Conservation (phyloP, 306 rosid genomes). For the Alnus glutinosa region DNA sequence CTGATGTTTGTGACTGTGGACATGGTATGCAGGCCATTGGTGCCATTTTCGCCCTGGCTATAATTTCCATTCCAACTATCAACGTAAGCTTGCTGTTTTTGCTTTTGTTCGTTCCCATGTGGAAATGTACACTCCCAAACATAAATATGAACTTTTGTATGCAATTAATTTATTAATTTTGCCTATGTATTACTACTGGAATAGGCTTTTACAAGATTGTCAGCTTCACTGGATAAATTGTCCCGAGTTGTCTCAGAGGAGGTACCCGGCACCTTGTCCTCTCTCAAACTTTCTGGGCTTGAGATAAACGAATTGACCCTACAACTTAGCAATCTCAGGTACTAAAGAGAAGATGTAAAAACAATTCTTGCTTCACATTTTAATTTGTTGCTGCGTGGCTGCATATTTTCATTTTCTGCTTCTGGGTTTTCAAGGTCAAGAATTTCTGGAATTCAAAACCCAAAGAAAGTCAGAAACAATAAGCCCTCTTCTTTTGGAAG, state of each 20-base stretch:
- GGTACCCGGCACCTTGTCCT: constrained; percentile 51
- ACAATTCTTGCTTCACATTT: neutral
- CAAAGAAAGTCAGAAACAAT: constrained; percentile 21
- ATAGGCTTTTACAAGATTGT: constrained; percentile 54
- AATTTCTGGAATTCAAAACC: constrained; percentile 26
- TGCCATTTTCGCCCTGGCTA: constrained; percentile 45
- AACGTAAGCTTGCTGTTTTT: constrained; percentile 33
- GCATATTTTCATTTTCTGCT: neutral
- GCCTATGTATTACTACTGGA: neutral
- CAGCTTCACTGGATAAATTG: constrained; percentile 42
- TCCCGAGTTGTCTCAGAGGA: constrained; percentile 47
- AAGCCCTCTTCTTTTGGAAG: constrained; percentile 29
- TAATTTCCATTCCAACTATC: constrained; percentile 49
- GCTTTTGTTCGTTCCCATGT: neutral
- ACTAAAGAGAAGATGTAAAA: neutral
- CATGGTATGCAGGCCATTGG: constrained; percentile 41
- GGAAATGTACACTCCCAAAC: neutral
- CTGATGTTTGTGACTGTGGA: neutral
- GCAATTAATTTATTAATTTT: neutral
- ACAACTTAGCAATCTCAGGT: constrained; percentile 51
- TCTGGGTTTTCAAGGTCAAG: constrained; percentile 35
- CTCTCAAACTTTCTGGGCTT: constrained; percentile 56
- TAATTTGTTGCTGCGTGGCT: neutral
- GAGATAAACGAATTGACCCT: constrained; percentile 54
- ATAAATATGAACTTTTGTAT: neutral